A percentile compares a stretch with the other conserved stretches of the same genome.
Evolutionary conservation across 2,329 filamentous ascomycete species (phyloP).

Genomic region (Pseudopyrenochaeta lycopersici): DNA sequence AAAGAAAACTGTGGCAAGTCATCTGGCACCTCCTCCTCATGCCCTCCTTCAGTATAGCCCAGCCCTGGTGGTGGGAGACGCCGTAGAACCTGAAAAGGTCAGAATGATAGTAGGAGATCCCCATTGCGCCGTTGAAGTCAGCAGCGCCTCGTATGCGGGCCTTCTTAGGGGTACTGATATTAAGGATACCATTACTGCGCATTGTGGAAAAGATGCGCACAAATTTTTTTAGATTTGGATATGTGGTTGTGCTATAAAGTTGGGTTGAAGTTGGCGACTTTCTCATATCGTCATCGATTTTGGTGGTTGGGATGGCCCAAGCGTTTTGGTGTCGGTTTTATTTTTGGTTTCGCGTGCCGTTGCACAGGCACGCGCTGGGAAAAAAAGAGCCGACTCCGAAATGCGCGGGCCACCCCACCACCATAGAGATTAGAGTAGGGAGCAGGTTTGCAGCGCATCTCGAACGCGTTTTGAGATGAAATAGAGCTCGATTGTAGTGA

Average conservation of each 20-base stretch:
- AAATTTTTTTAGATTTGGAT: not conserved
- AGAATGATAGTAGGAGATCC: not conserved
- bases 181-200: not conserved
- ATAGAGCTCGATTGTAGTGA: too few relatives aligned
- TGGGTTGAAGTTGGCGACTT: not conserved
- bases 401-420: too few relatives aligned
- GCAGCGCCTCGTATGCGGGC: not conserved
- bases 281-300: too few relatives aligned
- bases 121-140: not conserved
- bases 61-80: constrained; percentile 2
- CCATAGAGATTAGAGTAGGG: too few relatives aligned
- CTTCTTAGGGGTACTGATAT: constrained; percentile 1
- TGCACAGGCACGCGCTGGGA: too few relatives aligned
- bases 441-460: too few relatives aligned
- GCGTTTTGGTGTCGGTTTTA: too few relatives aligned
- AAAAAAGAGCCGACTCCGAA: too few relatives aligned
- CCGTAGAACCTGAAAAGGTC: constrained; percentile 5
- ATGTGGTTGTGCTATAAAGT: not conserved
- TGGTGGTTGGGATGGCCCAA: too few relatives aligned
- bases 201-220: not conserved
- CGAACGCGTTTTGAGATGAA: too few relatives aligned
- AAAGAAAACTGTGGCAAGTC: not conserved
- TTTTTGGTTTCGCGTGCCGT: too few relatives aligned
- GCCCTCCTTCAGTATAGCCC: constrained; percentile 7
- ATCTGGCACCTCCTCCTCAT: not conserved